Evolutionary conservation across 2,329 filamentous ascomycete genomes (phyloP), one percentile per base, ranked within the genome.

Genomic region (Triangularia setosa): DNA sequence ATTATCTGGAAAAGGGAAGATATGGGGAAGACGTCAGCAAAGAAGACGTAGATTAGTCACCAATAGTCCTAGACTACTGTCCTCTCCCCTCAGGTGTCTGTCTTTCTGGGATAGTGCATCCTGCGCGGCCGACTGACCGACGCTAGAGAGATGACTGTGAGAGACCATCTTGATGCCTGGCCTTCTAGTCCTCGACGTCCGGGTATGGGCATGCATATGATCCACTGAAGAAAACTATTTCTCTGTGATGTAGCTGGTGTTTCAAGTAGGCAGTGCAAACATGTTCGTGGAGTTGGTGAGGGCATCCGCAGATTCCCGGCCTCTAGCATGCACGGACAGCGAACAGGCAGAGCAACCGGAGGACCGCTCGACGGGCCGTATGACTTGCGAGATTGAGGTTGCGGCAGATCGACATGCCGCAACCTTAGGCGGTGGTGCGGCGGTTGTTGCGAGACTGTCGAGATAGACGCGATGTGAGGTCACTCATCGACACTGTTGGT

Each of bases 61-160:
- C 28, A 30, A 16, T 33, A 30, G 28, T 40, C 16, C 28, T 35
- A 21, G 18, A 35, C 28, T 18, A 23, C 56, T 18, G 55, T 33
- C 55, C 55, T 40, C 24, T 6, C 11, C 3, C 7, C 28, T 35
- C 25, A 23, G 28, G 28, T 35, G 7, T 35, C n/a, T 21, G 18
- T 27, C 11, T 27, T 53, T 25, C 35, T 60, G 21, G 40, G 58
- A 53, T 18, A 52, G 40, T 30, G 40, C 58, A 52, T 60, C 40
- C 40, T 52, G 58, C 40, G 58, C 58, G 58, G 58, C 58, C 58
- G 58, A 60, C 58, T 28, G 18, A n/a, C 21, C 40, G 57, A 53
- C 40, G 40, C 23, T 52, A 28, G 58, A 60, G 40, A 28, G 35
- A 27, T 28, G 58, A 60, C 24, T 55, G 52, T 11, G 7, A 6